Conservation (phyloP, 257 asterid genomes). For the Salvia splendens region DNA sequence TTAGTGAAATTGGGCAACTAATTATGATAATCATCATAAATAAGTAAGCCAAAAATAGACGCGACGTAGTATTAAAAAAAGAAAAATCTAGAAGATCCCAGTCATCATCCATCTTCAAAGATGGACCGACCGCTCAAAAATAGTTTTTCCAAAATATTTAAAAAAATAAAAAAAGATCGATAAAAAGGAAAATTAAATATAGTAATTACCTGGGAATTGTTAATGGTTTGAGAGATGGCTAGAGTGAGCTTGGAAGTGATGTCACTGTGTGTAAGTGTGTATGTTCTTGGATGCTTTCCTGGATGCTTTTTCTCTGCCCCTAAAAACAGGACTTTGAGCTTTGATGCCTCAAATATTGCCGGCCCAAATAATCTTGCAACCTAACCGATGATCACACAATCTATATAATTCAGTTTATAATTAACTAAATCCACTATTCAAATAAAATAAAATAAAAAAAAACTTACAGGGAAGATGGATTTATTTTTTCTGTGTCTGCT, state of each 20-base stretch:
- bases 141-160: no score
- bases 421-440: no score
- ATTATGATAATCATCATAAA: no score
- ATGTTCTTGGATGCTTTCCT: conserved; percentile 72
- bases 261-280: conserved; percentile 85
- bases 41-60: no score
- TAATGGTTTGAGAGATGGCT: conserved; percentile 55
- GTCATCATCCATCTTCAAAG: no score
- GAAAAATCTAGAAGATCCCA: no score
- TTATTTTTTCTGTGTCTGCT: conserved; percentile 45
- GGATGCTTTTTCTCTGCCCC: conserved; percentile 81
- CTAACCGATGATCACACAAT: conserved; percentile 35
- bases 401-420: not conserved
- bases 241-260: conserved; percentile 75
- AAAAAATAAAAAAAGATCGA: not conserved
- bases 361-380: conserved; percentile 91
- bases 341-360: conserved; percentile 77
- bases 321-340: conserved; percentile 64
- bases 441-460: no score
- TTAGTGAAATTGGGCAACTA: no score
- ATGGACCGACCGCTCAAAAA: no score
- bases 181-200: not conserved
- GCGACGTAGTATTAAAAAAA: no score
- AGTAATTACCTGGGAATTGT: conserved; percentile 43
- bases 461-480: conserved; percentile 57